Conservation (phyloP, 768 basidiomycete species). For the Astraeus odoratus region DNA sequence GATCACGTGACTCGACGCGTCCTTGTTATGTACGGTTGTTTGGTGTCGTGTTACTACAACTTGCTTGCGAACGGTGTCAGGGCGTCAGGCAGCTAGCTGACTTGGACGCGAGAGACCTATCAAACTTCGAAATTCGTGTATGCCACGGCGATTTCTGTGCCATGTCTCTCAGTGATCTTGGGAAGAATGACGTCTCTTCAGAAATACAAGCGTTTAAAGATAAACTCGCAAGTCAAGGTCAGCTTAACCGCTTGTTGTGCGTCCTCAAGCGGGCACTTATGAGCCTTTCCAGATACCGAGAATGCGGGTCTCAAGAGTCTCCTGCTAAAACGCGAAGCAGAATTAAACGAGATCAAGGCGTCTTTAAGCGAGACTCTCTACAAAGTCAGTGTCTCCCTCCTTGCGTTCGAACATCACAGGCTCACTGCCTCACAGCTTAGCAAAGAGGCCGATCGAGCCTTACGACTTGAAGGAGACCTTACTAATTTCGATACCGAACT, state of each 20-base stretch:
- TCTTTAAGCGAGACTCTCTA: slow-evolving; percentile 30
- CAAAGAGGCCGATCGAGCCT: slow-evolving; percentile 47
- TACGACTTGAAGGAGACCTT: slow-evolving; percentile 48
- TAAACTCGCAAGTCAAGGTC: slow-evolving; percentile 31
- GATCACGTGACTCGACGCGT: slow-evolving; percentile 29
- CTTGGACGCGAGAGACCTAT: no score
- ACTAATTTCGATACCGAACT: slow-evolving; percentile 47
- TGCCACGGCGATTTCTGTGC: slow-evolving; percentile 7
- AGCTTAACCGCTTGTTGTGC: slow-evolving; percentile 1
- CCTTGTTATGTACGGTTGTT: slow-evolving; percentile 21
- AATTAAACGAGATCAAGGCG: slow-evolving; percentile 28
- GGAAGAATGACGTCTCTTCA: slow-evolving; percentile 34
- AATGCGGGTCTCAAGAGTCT: slow-evolving; percentile 28
- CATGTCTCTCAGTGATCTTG: slow-evolving; percentile 35
- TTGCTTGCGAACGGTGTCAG: no score
- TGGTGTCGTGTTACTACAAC: no score
- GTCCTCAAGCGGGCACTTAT: slow-evolving; percentile 4
- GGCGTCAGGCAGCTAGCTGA: no score
- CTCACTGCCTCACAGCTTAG: slow-evolving; percentile 38
- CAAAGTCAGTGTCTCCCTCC: slow-evolving; percentile 24
- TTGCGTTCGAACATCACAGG: not conserved
- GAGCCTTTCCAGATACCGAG: slow-evolving; percentile 27
- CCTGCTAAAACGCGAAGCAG: slow-evolving; percentile 31
- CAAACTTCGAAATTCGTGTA: slow-evolving; percentile 4
- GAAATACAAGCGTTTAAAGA: slow-evolving; percentile 32